These are phyloP conservation scores for Flueggea neowawraea DNA, from an alignment of 441 rosid species.

Conservation along the genomic window DNA sequence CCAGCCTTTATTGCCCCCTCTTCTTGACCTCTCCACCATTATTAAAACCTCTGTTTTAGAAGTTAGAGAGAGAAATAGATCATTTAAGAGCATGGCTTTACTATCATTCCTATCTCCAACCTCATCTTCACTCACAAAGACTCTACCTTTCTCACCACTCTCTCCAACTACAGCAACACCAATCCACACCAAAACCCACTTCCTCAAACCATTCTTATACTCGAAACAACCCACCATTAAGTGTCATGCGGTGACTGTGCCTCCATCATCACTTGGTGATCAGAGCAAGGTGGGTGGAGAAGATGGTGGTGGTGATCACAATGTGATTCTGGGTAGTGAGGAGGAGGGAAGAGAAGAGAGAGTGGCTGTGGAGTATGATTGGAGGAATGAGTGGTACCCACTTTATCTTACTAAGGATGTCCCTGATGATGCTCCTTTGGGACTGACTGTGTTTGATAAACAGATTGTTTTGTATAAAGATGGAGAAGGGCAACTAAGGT, in stretches of 20 bases:
- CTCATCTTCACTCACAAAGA: constrained; percentile 14
- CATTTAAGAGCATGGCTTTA: no score
- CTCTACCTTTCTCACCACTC: constrained; percentile 3
- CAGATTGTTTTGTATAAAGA: constrained; percentile 81
- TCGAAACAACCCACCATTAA: constrained; percentile 1
- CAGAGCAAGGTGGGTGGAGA: constrained; percentile 5
- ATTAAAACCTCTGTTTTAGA: no score
- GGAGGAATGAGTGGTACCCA: constrained; percentile 97
- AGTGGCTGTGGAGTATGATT: constrained; percentile 58
- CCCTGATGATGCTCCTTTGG: constrained; percentile 92
- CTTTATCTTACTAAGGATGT: constrained; percentile 80
- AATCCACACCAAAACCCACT: not conserved
- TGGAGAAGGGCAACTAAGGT: constrained; percentile 58
- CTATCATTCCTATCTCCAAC: no score
- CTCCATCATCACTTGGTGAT: not conserved
- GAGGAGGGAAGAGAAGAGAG: constrained; percentile 40
- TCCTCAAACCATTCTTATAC: not conserved
- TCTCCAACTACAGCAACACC: constrained; percentile 4
- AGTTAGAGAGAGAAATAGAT: no score
- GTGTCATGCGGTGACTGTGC: constrained; percentile 26
- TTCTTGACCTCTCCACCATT: no score
- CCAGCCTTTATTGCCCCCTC: no score
- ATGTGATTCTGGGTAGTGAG: constrained; percentile 26
- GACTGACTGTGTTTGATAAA: constrained; percentile 78
- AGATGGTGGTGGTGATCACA: constrained; percentile 14